Conservation (phyloP, 768 basidiomycete species). For the Asterophora parasitica region DNA sequence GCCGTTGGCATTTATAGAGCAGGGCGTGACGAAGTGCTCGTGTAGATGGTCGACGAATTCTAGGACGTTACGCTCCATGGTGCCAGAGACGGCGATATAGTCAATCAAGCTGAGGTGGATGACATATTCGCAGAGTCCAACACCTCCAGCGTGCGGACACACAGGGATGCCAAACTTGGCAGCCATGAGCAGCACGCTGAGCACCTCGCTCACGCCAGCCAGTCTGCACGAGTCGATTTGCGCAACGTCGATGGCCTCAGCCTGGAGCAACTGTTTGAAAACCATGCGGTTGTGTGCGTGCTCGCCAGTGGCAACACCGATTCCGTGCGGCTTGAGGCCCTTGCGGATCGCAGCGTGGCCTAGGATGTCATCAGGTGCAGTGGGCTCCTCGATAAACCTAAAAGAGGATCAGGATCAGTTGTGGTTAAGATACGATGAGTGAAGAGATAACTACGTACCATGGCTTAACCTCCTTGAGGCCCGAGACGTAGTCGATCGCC, state of each 20-base stretch:
- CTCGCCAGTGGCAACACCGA: conserved; percentile 92
- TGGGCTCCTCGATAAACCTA: conserved; percentile 94
- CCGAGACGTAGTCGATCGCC: conserved; percentile 87
- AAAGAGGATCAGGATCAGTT: not conserved
- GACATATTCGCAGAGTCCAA: conserved; percentile 90
- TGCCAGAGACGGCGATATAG: conserved; percentile 86
- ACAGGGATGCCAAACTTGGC: conserved; percentile 88
- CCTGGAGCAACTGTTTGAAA: conserved; percentile 93
- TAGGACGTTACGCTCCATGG: conserved; percentile 92
- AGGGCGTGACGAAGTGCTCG: conserved; percentile 87
- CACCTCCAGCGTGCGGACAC: conserved; percentile 93
- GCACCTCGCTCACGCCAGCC: conserved; percentile 91
- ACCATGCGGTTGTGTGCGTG: conserved; percentile 92
- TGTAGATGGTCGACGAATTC: conserved; percentile 91
- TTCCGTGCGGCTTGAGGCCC: conserved; percentile 71
- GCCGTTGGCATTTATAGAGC: conserved; percentile 80
- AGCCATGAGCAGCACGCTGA: conserved; percentile 85
- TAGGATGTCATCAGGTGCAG: conserved; percentile 86
- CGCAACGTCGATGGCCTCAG: conserved; percentile 89
- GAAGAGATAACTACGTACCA: conserved; percentile 48
- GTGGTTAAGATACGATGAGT: too few relatives aligned
- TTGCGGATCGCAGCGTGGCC: conserved; percentile 79
- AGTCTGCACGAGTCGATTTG: conserved; percentile 95
- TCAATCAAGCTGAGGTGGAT: conserved; percentile 88
- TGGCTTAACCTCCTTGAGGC: conserved; percentile 75